A percentile compares a stretch with the other conserved stretches of the same genome.
phyloP scores from a whole-genome alignment of 805 yeast genomes.

The Saccharomycopsis javanensis region DNA sequence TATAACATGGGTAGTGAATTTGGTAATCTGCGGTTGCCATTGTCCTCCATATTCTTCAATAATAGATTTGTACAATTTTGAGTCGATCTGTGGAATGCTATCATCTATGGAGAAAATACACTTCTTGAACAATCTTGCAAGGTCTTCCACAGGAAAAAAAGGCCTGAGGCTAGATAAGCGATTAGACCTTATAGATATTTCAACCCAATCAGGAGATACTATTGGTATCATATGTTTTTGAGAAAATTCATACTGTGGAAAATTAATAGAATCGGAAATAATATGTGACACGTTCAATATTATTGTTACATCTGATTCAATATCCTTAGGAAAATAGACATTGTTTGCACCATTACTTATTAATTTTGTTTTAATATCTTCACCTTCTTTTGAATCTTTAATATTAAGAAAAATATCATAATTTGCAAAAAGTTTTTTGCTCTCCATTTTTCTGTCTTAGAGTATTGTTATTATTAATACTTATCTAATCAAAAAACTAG shows the following conservation, averaged over 20 bases:
- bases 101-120: slow-evolving; percentile 54
- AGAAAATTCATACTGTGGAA: slow-evolving; percentile 41
- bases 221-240: slow-evolving; percentile 52
- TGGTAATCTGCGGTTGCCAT: slow-evolving; percentile 52
- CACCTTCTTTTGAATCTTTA: slow-evolving; percentile 15
- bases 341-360: slow-evolving; percentile 23
- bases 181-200: slow-evolving; percentile 33
- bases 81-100: slow-evolving; percentile 48
- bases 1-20: slow-evolving; percentile 71
- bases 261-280: slow-evolving; percentile 41
- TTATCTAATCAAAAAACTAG: no score
- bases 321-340: slow-evolving; percentile 13
- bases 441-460: not conserved
- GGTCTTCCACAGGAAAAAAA: slow-evolving; percentile 64
- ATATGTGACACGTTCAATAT: slow-evolving; percentile 32
- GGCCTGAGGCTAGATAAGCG: slow-evolving; percentile 42
- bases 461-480: not conserved
- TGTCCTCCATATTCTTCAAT: slow-evolving; percentile 63
- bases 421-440: slow-evolving; percentile 21
- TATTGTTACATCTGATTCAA: not conserved
- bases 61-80: slow-evolving; percentile 58
- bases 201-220: slow-evolving; percentile 53
- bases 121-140: slow-evolving; percentile 42
- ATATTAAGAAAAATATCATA: slow-evolving; percentile 20
- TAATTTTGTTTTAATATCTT: slow-evolving; percentile 21